Base-by-base conservation (phyloP, 129 eudicot species). In the Ambrosia trifida region DNA sequence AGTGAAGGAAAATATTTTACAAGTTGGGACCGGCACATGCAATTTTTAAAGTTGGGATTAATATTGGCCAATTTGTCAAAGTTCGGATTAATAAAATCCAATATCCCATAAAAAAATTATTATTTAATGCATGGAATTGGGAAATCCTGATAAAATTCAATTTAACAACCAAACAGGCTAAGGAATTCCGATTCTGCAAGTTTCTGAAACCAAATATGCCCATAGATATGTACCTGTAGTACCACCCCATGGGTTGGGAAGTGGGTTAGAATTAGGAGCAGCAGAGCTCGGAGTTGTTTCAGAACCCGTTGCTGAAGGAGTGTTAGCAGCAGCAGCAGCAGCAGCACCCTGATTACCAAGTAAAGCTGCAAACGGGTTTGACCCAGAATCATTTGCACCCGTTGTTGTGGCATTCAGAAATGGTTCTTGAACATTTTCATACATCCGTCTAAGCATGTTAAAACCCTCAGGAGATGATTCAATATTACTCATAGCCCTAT, bases 391-490 rank as follows among this genome's bases (percentile, higher is more conserved):
- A 75, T 69, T 85, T 46, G 89, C 96, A 70, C 87, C 87, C 70
- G 81, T 80, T 11, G 96, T 85, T 16, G 96, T 89, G 40, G 98
- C 98, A 85, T 94, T 94, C 70, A 94, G 68, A 76, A 94, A 87
- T 9, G 98, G 98, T 72, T 94, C 98, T 82, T 94, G 96, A 30
- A 89, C 98, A 80, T 89, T 94, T 74, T 94, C 98, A 82, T 94
- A 94, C 96, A 94, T 94, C 49, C 98, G 95, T 75, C 98, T 85
- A 13, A 94, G 96, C 95, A 85, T 87, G 75, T 94, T 94, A 57
- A 89, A 94, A 24, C 98, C 98, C 81, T 89, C 98, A 5, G 98
- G 98, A 70, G 95, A 89, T 16, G 98, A 87, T 83, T 94, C 96
- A 28, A 94, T 89, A 46, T 94, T 89, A 75, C 98, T 94, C 96